Base-by-base conservation (phyloP, 2,329 filamentous ascomycete genomes). In the Apiospora malaysiana region DNA sequence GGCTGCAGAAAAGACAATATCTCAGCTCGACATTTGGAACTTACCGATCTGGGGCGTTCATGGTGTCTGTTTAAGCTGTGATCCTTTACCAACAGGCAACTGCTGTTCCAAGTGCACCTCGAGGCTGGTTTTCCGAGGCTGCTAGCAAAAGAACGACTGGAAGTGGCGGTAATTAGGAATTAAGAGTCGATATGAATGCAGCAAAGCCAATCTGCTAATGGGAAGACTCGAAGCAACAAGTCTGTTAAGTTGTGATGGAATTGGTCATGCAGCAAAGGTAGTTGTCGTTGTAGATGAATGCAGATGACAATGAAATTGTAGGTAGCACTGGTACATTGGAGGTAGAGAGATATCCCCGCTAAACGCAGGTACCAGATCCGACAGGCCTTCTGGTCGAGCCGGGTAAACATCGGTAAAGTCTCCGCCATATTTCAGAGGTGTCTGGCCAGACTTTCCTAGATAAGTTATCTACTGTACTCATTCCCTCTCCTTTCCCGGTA, bases 21-120 rank as follows among this genome's bases (percentile, higher is more conserved):
- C 8, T 40, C 40, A 8, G 10, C n/a, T 5, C 7, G 4, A 21
- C 27, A 47, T 21, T 18, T 37, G 66, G 56, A 6, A 42, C 51
- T 37, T n/a, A 71, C 70, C 70, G 66, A 68, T 71, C 70, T 7
- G 70, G 70, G 32, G 70, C 70, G 66, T 71, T 71, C 70, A 71
- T 63, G 32, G 21, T 63, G 56, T 23, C 21, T 32, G 32, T 14
- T 63, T 63, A 63, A 18, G 56, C 27, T 8, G 56, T 40, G 56
- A 21, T 63, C 21, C 21, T 40, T 32, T 63, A 40, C 21, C 9
- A 32, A 9, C 21, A 40, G 32, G 56, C n/a, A 32, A 9, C 21
- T 37, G 9, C n/a, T 14, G 7, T 16, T 40, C 42, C 56, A 63
- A 12, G 21, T 63, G 32, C 21, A 18, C 56, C 56, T 63, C 32